Evolutionary conservation across 2,329 filamentous ascomycete species (phyloP).

Genomic region (Fusarium kyushuense): DNA sequence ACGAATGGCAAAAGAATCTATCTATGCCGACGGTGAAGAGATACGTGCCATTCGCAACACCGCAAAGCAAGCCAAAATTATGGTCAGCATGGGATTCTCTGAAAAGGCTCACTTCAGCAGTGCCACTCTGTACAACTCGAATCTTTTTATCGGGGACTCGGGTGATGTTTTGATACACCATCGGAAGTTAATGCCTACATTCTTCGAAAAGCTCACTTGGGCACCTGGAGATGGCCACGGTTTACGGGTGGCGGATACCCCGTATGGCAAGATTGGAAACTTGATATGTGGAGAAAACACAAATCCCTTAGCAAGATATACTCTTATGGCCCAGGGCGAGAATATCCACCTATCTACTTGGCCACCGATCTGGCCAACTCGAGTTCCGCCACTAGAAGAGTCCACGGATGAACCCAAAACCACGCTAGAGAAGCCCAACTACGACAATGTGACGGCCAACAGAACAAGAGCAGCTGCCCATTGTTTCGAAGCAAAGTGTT

Average conservation of each 20-base stretch:
- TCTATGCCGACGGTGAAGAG: conserved; percentile 61
- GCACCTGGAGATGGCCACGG: conserved; percentile 64
- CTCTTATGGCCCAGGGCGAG: conserved; percentile 66
- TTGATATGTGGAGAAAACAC: conserved; percentile 70
- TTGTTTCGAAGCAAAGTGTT: conserved; percentile 69
- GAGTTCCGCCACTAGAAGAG: conserved; percentile 5
- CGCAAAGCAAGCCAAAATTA: conserved; percentile 53
- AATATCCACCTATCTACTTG: conserved; percentile 67
- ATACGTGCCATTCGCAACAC: conserved; percentile 55
- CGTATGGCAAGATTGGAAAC: conserved; percentile 60
- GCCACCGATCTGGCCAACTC: conserved; percentile 67
- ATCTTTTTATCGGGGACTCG: conserved; percentile 58
- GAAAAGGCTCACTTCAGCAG: conserved; percentile 59
- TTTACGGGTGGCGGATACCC: conserved; percentile 59
- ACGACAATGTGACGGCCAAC: conserved; percentile 67
- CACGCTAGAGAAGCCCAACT: conserved; percentile 51
- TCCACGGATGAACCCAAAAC: accelerated
- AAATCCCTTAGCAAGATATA: conserved; percentile 65
- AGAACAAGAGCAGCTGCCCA: conserved; percentile 64
- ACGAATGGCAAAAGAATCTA: conserved; percentile 58
- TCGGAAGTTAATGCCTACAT: conserved; percentile 66
- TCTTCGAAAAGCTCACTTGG: conserved; percentile 69
- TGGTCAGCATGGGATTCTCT: conserved; percentile 64
- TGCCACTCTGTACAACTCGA: conserved; percentile 64
- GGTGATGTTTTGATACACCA: conserved; percentile 64